Percentiles rank a stretch among this genome's conserved stretches.
Evolutionary conservation across 148 eudicot genomes (phyloP).

Genomic region (Fagopyrum tataricum): DNA sequence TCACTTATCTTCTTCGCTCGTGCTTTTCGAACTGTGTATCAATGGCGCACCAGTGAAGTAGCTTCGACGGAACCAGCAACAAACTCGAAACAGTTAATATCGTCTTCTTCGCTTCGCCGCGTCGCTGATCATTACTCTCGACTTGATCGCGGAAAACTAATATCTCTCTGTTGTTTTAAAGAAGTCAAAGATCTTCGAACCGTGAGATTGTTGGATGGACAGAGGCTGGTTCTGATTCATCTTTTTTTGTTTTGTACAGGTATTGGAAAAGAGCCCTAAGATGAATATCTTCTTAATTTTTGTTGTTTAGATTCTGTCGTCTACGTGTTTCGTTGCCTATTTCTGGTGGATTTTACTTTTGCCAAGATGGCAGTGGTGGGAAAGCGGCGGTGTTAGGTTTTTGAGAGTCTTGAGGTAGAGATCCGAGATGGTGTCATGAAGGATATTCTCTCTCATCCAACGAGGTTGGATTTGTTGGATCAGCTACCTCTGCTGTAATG

Average conservation of each 20-base stretch:
- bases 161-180: not conserved
- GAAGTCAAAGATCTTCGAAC: not conserved
- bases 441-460: not conserved
- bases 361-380: not conserved
- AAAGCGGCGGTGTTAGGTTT: not conserved
- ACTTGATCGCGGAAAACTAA: not conserved
- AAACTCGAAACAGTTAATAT: not conserved
- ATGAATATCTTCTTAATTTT: not conserved
- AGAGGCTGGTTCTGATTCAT: not conserved
- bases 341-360: not conserved
- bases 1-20: not conserved
- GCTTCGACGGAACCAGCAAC: not conserved
- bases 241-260: not conserved
- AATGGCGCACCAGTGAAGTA: constrained; percentile 1
- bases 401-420: not conserved
- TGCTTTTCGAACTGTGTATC: not conserved
- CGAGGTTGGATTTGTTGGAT: not conserved
- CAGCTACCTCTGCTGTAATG: not conserved
- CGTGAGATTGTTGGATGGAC: not conserved
- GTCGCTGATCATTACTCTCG: not conserved
- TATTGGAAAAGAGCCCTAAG: constrained; percentile 8
- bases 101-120: constrained; percentile 1
- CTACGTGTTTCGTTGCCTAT: not conserved
- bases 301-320: not conserved
- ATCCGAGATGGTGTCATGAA: not conserved